phyloP scores from a whole-genome alignment of 2,329 filamentous ascomycete species.

The Meredithiella fracta region DNA sequence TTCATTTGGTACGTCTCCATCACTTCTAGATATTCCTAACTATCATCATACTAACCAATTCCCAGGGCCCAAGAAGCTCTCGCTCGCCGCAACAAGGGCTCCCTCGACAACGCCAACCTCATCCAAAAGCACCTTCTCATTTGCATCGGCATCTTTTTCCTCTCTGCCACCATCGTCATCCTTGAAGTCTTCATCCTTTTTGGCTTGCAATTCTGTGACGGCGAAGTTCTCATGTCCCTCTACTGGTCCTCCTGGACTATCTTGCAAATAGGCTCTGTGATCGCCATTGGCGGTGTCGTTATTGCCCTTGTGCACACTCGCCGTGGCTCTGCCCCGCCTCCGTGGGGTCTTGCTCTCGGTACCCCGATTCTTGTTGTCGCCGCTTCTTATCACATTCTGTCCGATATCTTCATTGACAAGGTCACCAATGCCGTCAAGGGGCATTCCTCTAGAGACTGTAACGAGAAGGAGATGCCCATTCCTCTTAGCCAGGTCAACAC shows the following conservation, averaged over 20 bases:
- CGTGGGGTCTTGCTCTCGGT: constrained; percentile 42
- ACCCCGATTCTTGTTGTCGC: constrained; percentile 44
- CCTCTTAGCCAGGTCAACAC: constrained; percentile 22
- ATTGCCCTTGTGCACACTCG: constrained; percentile 35
- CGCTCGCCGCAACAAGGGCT: constrained; percentile 22
- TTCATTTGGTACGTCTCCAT: constrained; percentile 23
- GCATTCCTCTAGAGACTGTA: constrained; percentile 13
- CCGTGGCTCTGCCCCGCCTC: constrained; percentile 24
- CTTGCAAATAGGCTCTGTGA: constrained; percentile 40
- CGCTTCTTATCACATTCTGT: constrained; percentile 33
- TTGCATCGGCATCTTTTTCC: constrained; percentile 27
- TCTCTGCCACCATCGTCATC: constrained; percentile 30
- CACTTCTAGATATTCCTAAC: background rate
- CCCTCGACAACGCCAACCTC: constrained; percentile 21
- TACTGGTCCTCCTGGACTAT: constrained; percentile 48
- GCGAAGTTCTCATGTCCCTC: constrained; percentile 41
- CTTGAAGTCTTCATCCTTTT: constrained; percentile 39
- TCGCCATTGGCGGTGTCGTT: constrained; percentile 41
- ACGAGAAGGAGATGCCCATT: constrained; percentile 15
- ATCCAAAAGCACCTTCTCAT: constrained; percentile 28
- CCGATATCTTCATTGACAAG: constrained; percentile 24
- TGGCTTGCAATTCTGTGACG: constrained; percentile 41
- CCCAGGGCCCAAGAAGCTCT: constrained; percentile 23
- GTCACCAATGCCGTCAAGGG: constrained; percentile 21
- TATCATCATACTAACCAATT: background rate